phyloP scores from a whole-genome alignment of 306 rosid species.

The Cucumis cinereus region DNA sequence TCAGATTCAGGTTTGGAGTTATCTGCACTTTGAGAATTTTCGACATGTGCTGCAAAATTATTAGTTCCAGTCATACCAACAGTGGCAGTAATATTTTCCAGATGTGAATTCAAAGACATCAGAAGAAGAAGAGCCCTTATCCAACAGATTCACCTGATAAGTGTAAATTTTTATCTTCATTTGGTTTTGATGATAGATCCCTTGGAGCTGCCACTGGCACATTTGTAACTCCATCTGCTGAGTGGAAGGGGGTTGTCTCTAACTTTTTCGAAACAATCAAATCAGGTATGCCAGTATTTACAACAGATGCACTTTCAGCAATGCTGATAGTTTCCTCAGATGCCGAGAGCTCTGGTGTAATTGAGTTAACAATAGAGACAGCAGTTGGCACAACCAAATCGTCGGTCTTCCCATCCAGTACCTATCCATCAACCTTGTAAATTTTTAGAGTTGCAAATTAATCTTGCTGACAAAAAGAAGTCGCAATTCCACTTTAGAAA shows the following conservation, averaged over 20 bases:
- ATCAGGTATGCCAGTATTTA: neutral
- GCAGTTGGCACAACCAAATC: conserved; percentile 10
- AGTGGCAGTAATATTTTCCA: conserved; percentile 10
- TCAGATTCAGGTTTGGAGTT: conserved; percentile 20
- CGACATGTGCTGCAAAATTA: conserved; percentile 18
- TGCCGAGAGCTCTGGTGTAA: neutral
- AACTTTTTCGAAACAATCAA: conserved; percentile 2
- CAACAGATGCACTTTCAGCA: conserved; percentile 2
- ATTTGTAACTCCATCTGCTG: neutral
- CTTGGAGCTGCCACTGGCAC: conserved; percentile 2
- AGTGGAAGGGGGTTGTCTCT: neutral
- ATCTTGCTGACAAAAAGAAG: conserved; percentile 9
- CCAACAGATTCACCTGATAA: neutral
- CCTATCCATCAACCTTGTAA: conserved; percentile 12
- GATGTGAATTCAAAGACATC: neutral
- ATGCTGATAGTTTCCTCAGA: conserved; percentile 4
- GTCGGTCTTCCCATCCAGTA: conserved; percentile 8
- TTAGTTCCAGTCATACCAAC: conserved; percentile 15
- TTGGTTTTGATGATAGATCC: conserved; percentile 20
- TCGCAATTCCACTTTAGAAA: conserved; percentile 5
- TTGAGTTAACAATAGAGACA: neutral
- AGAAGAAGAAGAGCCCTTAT: neutral
- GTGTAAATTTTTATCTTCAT: neutral
- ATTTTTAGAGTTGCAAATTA: conserved; percentile 16
- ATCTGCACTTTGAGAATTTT: conserved; percentile 18